These are phyloP conservation scores for Tetrapisispora arboricola DNA, from an alignment of 805 yeast species.

Conservation along the genomic window DNA sequence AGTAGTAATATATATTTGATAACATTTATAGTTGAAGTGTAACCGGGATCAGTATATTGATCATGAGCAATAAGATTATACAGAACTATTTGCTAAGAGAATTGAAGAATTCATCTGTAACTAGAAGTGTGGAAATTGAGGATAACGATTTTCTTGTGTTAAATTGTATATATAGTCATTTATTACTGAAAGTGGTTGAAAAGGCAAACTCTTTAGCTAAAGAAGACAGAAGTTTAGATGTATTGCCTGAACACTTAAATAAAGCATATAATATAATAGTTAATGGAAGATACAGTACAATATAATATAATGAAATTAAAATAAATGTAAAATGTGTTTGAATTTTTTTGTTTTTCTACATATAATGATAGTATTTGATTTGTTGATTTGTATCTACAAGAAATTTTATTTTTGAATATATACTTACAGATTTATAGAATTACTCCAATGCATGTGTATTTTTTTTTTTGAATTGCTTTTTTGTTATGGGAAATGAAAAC, in stretches of 20 bases:
- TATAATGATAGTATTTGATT: too few species aligned
- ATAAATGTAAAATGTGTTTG: too few species aligned
- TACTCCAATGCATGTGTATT: too few species aligned
- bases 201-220: constrained; percentile 1
- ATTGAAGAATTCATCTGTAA: background rate
- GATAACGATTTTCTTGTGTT: background rate
- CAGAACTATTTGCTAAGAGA: background rate
- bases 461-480: background rate
- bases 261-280: constrained; percentile 1
- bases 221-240: constrained; percentile 2
- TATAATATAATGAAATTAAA: background rate
- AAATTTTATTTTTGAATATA: too few species aligned
- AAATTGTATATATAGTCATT: constrained; percentile 1
- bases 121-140: background rate
- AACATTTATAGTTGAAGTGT: too few species aligned
- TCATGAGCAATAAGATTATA: background rate
- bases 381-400: too few species aligned
- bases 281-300: background rate
- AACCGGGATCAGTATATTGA: too few species aligned
- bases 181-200: background rate
- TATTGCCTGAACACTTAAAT: constrained; percentile 1
- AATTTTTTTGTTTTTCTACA: too few species aligned
- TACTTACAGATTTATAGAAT: too few species aligned
- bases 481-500: too few species aligned
- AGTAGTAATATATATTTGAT: too few species aligned